Base-by-base conservation (phyloP, 108 stramenopile genomes). In the Discostella stelligeroides region DNA sequence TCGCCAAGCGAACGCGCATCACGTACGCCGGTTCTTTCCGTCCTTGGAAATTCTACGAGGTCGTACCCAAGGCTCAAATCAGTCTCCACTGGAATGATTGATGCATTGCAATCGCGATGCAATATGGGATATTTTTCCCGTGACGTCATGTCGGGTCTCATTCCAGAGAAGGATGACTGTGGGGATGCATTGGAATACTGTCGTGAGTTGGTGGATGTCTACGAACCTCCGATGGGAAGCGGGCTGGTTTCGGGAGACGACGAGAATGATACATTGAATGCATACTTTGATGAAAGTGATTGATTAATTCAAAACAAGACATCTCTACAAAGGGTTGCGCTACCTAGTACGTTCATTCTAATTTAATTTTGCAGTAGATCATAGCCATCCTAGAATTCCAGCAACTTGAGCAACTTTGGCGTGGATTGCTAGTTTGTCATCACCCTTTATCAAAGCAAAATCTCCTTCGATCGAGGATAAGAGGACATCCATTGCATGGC, bases 161-260 rank as follows among this genome's bases (percentile, higher is more conserved):
- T 86, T 10, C 92, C 92, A 49, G 92, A 90, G 53, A 58, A 58
- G 11, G 92, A 93, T 69, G 89, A 93, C 75, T 88, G 84, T 57
- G 83, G 86, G 21, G 88, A 91, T 18, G 86, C 89, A 23, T 37
- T 88, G 55, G 86, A 87, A 63, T 62, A 66, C 29, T 86, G 86
- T 49, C 73, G 72, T 10, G 76, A 89, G 24, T 60, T 90, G 45
- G 79, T 82, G 2, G 92, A 90, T 82, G 65, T 78, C 0, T 93
- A 93, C 62, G 79, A 78, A 29, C 91, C 87, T 51, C 91, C 88
- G 0, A 24, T 74, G 39, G 85, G 85, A 24, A 83, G 84, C 72
- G 85, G 86, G 40, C 67, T 87, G 47, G 70, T 70, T 5, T 42
- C 30, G 4, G 80, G 78, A 25, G 73, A 79, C 23, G 75, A 84